These are phyloP conservation scores for Erigeron philadelphicus DNA, from an alignment of 140 eudicot species.

Conservation along the genomic window DNA sequence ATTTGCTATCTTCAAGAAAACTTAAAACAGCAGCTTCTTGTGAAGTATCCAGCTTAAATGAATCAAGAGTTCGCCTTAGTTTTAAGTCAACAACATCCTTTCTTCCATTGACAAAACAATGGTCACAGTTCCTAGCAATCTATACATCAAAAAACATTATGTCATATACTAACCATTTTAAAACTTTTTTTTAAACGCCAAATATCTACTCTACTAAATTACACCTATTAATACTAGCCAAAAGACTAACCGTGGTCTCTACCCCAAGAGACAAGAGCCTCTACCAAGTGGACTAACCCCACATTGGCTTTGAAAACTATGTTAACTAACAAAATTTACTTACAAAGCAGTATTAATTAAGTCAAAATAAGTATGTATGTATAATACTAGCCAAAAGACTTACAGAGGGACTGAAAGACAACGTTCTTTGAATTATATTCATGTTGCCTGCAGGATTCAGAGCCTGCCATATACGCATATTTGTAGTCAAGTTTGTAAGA, in stretches of 20 bases:
- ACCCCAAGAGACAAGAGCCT: too few species aligned
- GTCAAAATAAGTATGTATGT: background rate
- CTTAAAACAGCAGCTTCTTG: slow-evolving; percentile 48
- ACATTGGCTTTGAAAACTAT: too few species aligned
- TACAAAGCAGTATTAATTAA: background rate
- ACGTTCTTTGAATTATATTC: slow-evolving; percentile 30
- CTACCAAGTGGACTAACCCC: too few species aligned
- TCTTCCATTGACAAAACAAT: slow-evolving; percentile 7
- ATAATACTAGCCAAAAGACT: slow-evolving; percentile 4
- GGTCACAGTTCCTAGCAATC: slow-evolving; percentile 20
- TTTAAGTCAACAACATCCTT: background rate
- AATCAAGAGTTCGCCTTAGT: slow-evolving; percentile 16
- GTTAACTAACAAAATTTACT: too few species aligned
- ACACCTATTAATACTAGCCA: background rate
- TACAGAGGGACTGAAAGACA: slow-evolving; percentile 29
- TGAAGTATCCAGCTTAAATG: slow-evolving; percentile 45
- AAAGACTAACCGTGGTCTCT: too few species aligned
- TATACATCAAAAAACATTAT: background rate
- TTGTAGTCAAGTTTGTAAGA: slow-evolving; percentile 38
- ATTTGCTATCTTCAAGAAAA: slow-evolving; percentile 36
- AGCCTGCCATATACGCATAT: slow-evolving; percentile 60
- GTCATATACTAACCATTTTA: background rate
- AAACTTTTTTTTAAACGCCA: too few species aligned
- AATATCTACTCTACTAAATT: background rate
- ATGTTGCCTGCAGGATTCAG: slow-evolving; percentile 31